These are phyloP conservation scores for Saccharomycopsis olivae DNA, from an alignment of 805 yeast genomes.

Conservation along the genomic window DNA sequence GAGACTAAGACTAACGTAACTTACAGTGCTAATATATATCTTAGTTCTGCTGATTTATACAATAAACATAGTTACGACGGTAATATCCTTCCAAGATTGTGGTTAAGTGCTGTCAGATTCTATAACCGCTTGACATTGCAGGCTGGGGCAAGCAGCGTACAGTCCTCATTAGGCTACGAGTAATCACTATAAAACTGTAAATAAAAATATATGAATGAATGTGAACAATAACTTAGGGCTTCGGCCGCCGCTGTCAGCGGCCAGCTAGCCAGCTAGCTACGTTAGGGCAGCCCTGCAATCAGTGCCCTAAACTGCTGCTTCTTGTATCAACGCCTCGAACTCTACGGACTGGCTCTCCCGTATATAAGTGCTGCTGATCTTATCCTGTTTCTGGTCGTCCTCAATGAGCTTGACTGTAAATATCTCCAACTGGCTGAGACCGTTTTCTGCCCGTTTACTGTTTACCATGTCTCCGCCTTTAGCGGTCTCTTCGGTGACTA, in stretches of 20 bases:
- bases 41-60: slow-evolving; percentile 15
- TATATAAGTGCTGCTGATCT: slow-evolving; percentile 72
- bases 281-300: no score
- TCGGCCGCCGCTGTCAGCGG: not conserved
- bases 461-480: slow-evolving; percentile 71
- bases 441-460: slow-evolving; percentile 44
- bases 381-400: slow-evolving; percentile 48
- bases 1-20: slow-evolving; percentile 10
- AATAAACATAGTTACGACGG: slow-evolving; percentile 15
- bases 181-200: not conserved
- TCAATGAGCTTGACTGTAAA: slow-evolving; percentile 59
- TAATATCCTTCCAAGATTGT: slow-evolving; percentile 16
- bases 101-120: slow-evolving; percentile 6
- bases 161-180: no score
- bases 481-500: slow-evolving; percentile 71
- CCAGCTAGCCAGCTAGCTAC: no score
- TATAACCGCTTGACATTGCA: slow-evolving; percentile 10
- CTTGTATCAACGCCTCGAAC: slow-evolving; percentile 1
- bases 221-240: not conserved
- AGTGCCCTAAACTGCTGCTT: no score
- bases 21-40: slow-evolving; percentile 13
- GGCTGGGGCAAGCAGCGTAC: slow-evolving; percentile 3
- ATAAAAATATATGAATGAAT: not conserved
- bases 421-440: slow-evolving; percentile 40
- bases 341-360: slow-evolving; percentile 30